Evolutionary conservation across 2,329 filamentous ascomycete genomes (phyloP), one percentile per base, ranked within the genome.

Genomic region (Apiospora hydei): DNA sequence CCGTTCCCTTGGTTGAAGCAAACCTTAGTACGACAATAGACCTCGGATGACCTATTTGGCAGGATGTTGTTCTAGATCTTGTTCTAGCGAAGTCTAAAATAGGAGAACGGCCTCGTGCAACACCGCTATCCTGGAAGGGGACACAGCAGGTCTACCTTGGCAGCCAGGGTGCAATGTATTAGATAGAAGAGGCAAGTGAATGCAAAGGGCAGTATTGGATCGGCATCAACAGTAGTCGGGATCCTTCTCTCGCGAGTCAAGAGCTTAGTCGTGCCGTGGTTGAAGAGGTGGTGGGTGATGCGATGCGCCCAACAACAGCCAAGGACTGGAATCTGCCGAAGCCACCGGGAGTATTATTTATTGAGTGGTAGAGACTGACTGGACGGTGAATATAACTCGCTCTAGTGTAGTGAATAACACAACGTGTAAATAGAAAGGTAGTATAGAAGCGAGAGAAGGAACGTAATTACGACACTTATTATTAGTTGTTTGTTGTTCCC

Each of bases 401-500:
- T 61, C 30, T 61, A 18, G 34, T 11, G 21, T 7, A 64, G 34
- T 21, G 34, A 64, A 41, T 4, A 34, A 64, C n/a, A 8, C 5
- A 41, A 64, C 41, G 51, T 57, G 21, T 38, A 38, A 61, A 53
- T 53, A 53, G 30, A 21, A 21, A 61, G 30, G 53, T 61, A 61
- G 53, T 41, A 64, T 41, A 41, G 34, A n/a, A 64, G 41, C 57
- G 57, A 41, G 34, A 41, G 34, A 64, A 64, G 57, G 41, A 64
- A 41, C 26, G 16, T 38, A 64, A 64, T n/a, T 41, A 30, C 57
- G 34, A 41, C 10, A 30, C 34, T 64, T 64, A 64, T 51, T 51
- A 51, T 64, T 64, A 64, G 57, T 24, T 64, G 57, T 64, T 64
- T 64, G 57, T 41, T 64, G 57, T 11, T 34, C 46, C 16, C 14